phyloP scores from a whole-genome alignment of 164 flowering plant genomes.

The Dillenia turbinata region DNA sequence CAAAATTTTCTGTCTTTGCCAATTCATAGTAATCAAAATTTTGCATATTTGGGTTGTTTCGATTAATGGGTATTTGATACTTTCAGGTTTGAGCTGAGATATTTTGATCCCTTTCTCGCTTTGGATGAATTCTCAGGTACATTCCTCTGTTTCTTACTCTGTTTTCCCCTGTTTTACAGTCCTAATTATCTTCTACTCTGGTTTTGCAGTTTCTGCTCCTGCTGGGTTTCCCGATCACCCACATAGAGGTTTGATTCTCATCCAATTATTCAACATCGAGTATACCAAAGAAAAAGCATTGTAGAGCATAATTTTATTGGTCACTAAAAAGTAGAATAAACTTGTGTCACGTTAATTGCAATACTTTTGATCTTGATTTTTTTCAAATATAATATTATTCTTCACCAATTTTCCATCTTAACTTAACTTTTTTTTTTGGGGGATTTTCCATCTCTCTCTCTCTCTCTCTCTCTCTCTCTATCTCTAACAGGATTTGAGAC shows the following conservation, averaged over 20 bases:
- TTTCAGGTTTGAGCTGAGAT: slow-evolving; percentile 68
- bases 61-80: slow-evolving; percentile 10
- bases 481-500: slow-evolving; percentile 72
- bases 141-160: slow-evolving; percentile 3
- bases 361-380: neutral
- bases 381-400: neutral
- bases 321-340: too few species aligned
- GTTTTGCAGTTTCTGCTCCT: slow-evolving; percentile 67
- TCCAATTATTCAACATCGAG: too few species aligned
- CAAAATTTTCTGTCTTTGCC: neutral
- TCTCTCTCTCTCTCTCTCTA: too few species aligned
- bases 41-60: slow-evolving; percentile 10
- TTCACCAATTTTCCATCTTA: neutral
- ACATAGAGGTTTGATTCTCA: slow-evolving; percentile 63
- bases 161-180: neutral
- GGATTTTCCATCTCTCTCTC: neutral
- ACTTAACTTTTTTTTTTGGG: neutral
- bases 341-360: too few species aligned
- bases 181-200: neutral
- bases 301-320: too few species aligned
- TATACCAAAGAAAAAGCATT: too few species aligned
- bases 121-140: slow-evolving; percentile 85
- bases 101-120: slow-evolving; percentile 81
- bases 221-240: slow-evolving; percentile 97
- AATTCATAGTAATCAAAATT: neutral